A percentile compares a stretch with the other conserved stretches of the same genome.
Conservation (phyloP, 2,329 filamentous ascomycete species). For the Pyricularia pennisetigena region DNA sequence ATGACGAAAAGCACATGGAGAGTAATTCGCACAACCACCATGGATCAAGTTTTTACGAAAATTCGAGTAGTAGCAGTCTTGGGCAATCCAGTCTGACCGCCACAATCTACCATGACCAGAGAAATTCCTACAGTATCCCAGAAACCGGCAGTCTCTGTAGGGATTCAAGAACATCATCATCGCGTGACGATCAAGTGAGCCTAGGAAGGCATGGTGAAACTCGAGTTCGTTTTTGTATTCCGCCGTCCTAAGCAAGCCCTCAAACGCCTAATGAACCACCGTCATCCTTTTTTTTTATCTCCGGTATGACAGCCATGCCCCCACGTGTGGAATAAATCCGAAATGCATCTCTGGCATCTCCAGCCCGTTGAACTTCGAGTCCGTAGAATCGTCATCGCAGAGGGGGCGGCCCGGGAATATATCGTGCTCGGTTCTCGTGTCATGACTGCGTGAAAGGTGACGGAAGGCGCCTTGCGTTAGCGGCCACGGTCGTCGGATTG, state of each 20-base stretch:
- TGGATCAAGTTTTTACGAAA: not conserved
- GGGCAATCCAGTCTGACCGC: not conserved
- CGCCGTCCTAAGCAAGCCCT: slow-evolving; percentile 6
- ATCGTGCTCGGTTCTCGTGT: slow-evolving; percentile 5
- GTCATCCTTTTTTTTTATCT: slow-evolving; percentile 1
- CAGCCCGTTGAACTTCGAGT: slow-evolving; percentile 1
- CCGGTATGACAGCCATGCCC: not conserved
- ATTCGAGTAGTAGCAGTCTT: not conserved
- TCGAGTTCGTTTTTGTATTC: slow-evolving; percentile 3
- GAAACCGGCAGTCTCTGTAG: not conserved
- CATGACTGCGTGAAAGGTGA: not conserved
- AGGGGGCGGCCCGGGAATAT: slow-evolving; percentile 2
- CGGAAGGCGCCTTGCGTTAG: not conserved
- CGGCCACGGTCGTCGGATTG: not conserved
- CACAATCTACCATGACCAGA: not conserved
- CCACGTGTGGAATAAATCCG: not conserved
- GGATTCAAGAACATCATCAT: not conserved
- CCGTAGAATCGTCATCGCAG: not conserved
- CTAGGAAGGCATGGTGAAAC: not conserved
- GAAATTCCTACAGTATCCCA: not conserved
- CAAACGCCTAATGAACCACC: slow-evolving; percentile 5
- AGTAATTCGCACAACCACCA: not conserved
- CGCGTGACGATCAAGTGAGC: not conserved
- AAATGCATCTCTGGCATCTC: slow-evolving; percentile 1
- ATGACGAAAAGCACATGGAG: not conserved